Conservation (phyloP, 441 rosid genomes). For the Adansonia gregorii region DNA sequence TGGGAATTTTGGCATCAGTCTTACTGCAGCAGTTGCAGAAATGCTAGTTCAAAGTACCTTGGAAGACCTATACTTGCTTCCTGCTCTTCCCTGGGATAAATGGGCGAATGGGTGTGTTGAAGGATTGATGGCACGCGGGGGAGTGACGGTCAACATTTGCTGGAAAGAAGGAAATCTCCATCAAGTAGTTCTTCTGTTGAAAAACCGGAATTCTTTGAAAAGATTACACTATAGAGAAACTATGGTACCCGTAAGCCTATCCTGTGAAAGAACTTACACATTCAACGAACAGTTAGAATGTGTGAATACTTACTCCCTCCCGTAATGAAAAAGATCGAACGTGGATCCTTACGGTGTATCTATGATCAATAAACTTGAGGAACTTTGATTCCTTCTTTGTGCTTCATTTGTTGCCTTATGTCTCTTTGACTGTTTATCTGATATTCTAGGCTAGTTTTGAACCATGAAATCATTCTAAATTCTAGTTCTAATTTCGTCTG, state of each 20-base stretch:
- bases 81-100: slow-evolving; percentile 79
- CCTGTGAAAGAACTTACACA: slow-evolving; percentile 50
- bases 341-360: not conserved
- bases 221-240: slow-evolving; percentile 63
- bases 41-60: slow-evolving; percentile 85
- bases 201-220: slow-evolving; percentile 36
- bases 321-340: not conserved
- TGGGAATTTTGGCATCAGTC: slow-evolving; percentile 43
- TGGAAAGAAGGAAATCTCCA: slow-evolving; percentile 84
- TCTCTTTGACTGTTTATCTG: not conserved
- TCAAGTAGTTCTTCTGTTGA: slow-evolving; percentile 55
- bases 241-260: slow-evolving; percentile 39
- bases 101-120: slow-evolving; percentile 73
- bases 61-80: slow-evolving; percentile 75
- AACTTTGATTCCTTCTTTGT: slow-evolving; percentile 12
- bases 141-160: slow-evolving; percentile 60
- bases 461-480: not conserved
- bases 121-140: slow-evolving; percentile 83
- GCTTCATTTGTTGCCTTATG: not conserved
- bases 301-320: slow-evolving; percentile 32
- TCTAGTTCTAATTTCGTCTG: not conserved
- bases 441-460: not conserved
- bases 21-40: slow-evolving; percentile 83
- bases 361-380: not conserved
- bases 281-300: slow-evolving; percentile 57